Evolutionary conservation across 2,329 filamentous ascomycete species (phyloP).

Genomic region (Cladophialophora carrionii): DNA sequence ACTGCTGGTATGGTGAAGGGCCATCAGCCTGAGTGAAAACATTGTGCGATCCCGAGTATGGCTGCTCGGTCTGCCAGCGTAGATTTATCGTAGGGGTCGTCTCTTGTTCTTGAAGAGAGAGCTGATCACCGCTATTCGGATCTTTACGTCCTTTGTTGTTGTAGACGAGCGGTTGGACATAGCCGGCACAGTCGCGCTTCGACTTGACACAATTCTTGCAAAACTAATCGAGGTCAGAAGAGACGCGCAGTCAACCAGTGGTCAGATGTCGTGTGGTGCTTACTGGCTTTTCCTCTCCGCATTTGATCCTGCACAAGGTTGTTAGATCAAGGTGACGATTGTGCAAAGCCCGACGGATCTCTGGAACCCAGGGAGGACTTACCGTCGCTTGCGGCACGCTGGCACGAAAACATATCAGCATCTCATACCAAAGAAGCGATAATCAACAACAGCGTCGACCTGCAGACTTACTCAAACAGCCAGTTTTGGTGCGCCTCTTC

Average conservation of each 20-base stretch:
- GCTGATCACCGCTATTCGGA: constrained; percentile 3
- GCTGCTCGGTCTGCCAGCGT: constrained; percentile 18
- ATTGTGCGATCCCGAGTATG: constrained; percentile 12
- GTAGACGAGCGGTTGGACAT: constrained; percentile 34
- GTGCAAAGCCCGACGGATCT: not conserved
- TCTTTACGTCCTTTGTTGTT: constrained; percentile 22
- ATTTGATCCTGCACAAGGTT: constrained; percentile 68
- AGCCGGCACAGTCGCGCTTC: constrained; percentile 49
- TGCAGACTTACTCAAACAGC: constrained; percentile 73
- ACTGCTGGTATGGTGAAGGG: constrained; percentile 19
- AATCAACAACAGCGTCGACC: not conserved
- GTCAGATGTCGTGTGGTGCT: not conserved
- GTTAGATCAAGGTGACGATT: constrained; percentile 4
- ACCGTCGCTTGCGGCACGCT: constrained; percentile 87
- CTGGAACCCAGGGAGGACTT: not conserved
- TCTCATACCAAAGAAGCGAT: constrained; percentile 9
- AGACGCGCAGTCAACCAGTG: not conserved
- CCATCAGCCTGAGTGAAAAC: constrained; percentile 8
- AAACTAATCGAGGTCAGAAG: constrained; percentile 25
- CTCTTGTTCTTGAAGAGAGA: constrained; percentile 19
- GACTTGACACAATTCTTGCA: constrained; percentile 53
- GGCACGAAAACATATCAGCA: constrained; percentile 18
- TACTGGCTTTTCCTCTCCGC: constrained; percentile 73
- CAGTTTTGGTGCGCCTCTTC: constrained; percentile 83
- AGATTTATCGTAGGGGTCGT: constrained; percentile 9